Conservation (phyloP, 73 alveolate genomes). For the Tetrahymena elliotti region DNA sequence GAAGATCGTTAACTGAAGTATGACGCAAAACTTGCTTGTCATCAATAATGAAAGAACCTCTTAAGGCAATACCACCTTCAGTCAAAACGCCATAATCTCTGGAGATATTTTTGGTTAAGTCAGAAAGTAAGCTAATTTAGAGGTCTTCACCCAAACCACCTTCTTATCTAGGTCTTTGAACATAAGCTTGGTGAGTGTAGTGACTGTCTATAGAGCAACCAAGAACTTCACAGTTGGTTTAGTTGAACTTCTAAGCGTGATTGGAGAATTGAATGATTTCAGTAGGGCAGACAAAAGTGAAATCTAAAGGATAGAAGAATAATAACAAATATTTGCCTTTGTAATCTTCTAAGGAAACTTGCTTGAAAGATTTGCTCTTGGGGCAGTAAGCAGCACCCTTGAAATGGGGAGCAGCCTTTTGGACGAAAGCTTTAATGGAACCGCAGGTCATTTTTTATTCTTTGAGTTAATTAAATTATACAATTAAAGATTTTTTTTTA, state of each 20-base stretch:
- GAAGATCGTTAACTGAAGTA: slow-evolving; percentile 85
- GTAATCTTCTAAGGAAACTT: slow-evolving; percentile 77
- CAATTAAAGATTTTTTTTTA: not conserved
- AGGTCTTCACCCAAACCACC: slow-evolving; percentile 94
- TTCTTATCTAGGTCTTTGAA: slow-evolving; percentile 83
- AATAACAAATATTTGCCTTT: slow-evolving; percentile 94
- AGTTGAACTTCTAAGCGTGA: slow-evolving; percentile 78
- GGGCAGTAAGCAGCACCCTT: slow-evolving; percentile 32
- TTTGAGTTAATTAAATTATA: not conserved
- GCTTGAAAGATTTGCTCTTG: slow-evolving; percentile 52
- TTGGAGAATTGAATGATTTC: slow-evolving; percentile 77
- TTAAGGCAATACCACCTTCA: slow-evolving; percentile 76
- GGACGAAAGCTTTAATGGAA: slow-evolving; percentile 27
- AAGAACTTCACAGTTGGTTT: slow-evolving; percentile 73
- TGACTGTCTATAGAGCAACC: slow-evolving; percentile 94
- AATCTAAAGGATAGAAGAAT: slow-evolving; percentile 99
- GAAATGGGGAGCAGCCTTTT: slow-evolving; percentile 41
- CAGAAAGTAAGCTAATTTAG: slow-evolving; percentile 92
- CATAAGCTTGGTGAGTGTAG: slow-evolving; percentile 86
- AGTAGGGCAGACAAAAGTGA: slow-evolving; percentile 99
- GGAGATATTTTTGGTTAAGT: slow-evolving; percentile 75
- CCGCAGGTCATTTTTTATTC: not conserved
- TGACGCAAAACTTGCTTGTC: slow-evolving; percentile 87
- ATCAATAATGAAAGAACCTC: slow-evolving; percentile 98
- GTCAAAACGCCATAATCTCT: slow-evolving; percentile 87